A percentile compares a stretch with the other conserved stretches of the same genome.
phyloP scores from a whole-genome alignment of 2,329 filamentous ascomycete species.

The Trichoderma polysporum region DNA sequence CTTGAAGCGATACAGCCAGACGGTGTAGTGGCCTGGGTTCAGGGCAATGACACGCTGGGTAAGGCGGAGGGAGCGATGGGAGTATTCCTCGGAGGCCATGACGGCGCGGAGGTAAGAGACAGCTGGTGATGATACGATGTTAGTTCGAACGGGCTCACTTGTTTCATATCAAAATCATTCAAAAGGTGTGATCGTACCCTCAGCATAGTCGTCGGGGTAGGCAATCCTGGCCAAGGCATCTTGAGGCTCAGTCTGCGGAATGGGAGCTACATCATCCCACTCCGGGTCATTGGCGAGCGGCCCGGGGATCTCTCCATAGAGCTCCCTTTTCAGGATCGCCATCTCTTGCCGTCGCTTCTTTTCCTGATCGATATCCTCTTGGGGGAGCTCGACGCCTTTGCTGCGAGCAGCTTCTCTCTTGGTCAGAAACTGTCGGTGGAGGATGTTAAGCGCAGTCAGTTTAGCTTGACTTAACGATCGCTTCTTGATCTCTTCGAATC shows the following conservation, averaged over 20 bases:
- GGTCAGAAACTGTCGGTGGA: slow-evolving; percentile 46
- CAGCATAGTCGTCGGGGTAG: slow-evolving; percentile 84
- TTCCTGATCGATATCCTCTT: slow-evolving; percentile 48
- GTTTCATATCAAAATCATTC: not conserved
- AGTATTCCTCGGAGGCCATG: slow-evolving; percentile 86
- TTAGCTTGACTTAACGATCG: slow-evolving; percentile 43
- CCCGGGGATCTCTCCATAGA: slow-evolving; percentile 52
- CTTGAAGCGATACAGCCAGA: slow-evolving; percentile 92
- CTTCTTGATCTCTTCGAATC: slow-evolving; percentile 45
- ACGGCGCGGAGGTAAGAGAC: slow-evolving; percentile 91
- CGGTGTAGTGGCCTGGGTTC: slow-evolving; percentile 97
- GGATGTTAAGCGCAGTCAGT: slow-evolving; percentile 44
- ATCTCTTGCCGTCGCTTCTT: slow-evolving; percentile 50
- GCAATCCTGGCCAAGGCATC: slow-evolving; percentile 88
- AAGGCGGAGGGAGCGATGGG: slow-evolving; percentile 71
- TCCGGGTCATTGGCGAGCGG: slow-evolving; percentile 60
- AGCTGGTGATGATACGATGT: slow-evolving; percentile 46
- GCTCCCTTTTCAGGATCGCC: slow-evolving; percentile 49
- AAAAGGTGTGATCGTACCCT: slow-evolving; percentile 51
- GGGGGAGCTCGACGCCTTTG: slow-evolving; percentile 31
- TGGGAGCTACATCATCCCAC: slow-evolving; percentile 83
- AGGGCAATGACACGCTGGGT: slow-evolving; percentile 88
- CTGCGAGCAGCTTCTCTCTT: slow-evolving; percentile 35
- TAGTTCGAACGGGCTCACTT: not conserved
- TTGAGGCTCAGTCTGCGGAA: slow-evolving; percentile 80